phyloP scores from a whole-genome alignment of 495 filamentous ascomycete species.

The Talaromyces ruber region DNA sequence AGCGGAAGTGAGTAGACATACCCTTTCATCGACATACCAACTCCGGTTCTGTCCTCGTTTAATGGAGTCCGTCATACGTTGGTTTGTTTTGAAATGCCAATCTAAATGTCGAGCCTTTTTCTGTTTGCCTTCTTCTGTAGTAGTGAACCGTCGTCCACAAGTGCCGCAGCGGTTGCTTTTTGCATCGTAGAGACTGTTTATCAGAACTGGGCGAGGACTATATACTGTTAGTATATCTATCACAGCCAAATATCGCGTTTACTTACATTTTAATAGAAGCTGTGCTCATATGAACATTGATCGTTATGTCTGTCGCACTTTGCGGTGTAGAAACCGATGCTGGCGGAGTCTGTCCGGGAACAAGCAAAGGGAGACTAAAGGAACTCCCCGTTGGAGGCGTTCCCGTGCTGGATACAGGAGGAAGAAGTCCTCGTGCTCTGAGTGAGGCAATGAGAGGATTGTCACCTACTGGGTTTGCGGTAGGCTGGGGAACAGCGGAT shows the following conservation, averaged over 20 bases:
- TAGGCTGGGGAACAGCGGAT: conserved; percentile 22
- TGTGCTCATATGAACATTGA: conserved; percentile 60
- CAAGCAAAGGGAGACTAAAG: conserved; percentile 26
- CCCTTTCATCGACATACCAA: conserved; percentile 89
- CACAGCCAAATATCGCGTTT: too few species aligned
- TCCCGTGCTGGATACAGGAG: conserved; percentile 12
- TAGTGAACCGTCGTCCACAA: conserved; percentile 79
- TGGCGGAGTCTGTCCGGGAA: conserved; percentile 33
- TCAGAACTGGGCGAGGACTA: conserved; percentile 67
- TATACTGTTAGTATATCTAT: conserved; percentile 14
- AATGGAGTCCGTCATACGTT: conserved; percentile 72
- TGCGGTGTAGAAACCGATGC: conserved; percentile 11
- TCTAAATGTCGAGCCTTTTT: conserved; percentile 92
- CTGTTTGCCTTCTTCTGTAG: conserved; percentile 66
- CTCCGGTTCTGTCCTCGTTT: conserved; percentile 78
- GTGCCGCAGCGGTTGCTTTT: conserved; percentile 79
- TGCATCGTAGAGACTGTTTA: conserved; percentile 65
- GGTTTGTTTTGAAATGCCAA: conserved; percentile 95
- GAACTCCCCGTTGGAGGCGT: conserved; percentile 12
- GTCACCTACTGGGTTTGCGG: conserved; percentile 14
- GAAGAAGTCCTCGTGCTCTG: conserved; percentile 38
- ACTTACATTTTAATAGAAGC: conserved; percentile 74
- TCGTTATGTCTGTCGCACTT: conserved; percentile 25
- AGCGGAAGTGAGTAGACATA: conserved; percentile 34
- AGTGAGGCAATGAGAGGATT: conserved; percentile 40